A percentile compares a stretch with the other conserved stretches of the same genome.
phyloP scores from a whole-genome alignment of 1,139 yeast species.

The Suhomyces yuchorum region DNA sequence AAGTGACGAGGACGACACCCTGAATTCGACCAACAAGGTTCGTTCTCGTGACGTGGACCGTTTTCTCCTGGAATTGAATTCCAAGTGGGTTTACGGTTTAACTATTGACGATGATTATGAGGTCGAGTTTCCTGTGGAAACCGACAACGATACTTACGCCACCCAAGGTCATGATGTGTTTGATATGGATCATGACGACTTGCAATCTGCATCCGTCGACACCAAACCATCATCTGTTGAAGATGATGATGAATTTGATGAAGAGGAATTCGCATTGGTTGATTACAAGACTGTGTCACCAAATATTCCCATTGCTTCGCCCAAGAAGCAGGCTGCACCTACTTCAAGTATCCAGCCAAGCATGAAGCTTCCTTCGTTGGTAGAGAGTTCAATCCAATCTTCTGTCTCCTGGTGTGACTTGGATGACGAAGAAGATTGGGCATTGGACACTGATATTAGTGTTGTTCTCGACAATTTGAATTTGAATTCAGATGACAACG shows the following conservation, averaged over 20 bases:
- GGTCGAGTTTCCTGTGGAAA: slow-evolving; percentile 10
- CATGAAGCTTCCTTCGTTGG: slow-evolving; percentile 31
- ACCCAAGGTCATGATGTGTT: slow-evolving; percentile 23
- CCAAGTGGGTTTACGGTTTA: slow-evolving; percentile 35
- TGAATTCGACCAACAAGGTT: slow-evolving; percentile 29
- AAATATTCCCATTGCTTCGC: slow-evolving; percentile 15
- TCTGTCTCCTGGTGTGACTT: slow-evolving; percentile 41
- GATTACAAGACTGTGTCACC: slow-evolving; percentile 14
- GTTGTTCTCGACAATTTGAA: slow-evolving; percentile 10
- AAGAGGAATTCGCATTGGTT: slow-evolving; percentile 15
- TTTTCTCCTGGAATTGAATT: slow-evolving; percentile 33
- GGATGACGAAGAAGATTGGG: slow-evolving; percentile 31
- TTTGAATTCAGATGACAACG: slow-evolving; percentile 4
- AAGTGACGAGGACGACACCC: slow-evolving; percentile 36
- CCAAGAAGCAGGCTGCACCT: slow-evolving; percentile 7
- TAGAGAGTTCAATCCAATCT: slow-evolving; percentile 33
- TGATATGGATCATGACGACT: slow-evolving; percentile 36
- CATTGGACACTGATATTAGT: slow-evolving; percentile 12
- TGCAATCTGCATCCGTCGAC: slow-evolving; percentile 13
- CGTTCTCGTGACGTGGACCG: slow-evolving; percentile 30
- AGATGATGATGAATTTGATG: slow-evolving; percentile 13
- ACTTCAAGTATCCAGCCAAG: slow-evolving; percentile 6
- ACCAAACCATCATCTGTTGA: slow-evolving; percentile 15
- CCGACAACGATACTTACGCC: slow-evolving; percentile 5
- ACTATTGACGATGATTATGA: slow-evolving; percentile 39